Percentiles rank a stretch among this genome's conserved stretches.
phyloP scores from a whole-genome alignment of 2,329 filamentous ascomycete species.

The Pseudocercospora crystallina region DNA sequence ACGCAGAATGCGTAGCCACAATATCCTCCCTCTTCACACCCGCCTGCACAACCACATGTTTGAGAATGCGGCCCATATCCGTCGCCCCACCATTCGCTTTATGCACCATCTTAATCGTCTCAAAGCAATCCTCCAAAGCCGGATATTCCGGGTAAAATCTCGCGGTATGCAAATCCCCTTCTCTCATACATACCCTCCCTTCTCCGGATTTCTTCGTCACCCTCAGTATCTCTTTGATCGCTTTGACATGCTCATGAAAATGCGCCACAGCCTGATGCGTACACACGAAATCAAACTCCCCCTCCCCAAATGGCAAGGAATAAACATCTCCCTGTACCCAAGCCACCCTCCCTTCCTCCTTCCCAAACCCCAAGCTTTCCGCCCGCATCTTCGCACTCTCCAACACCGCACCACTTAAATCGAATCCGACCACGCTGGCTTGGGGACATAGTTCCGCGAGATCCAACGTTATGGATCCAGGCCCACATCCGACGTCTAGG shows the following conservation, averaged over 20 bases:
- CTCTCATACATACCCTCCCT: conserved; percentile 19
- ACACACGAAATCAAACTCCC: conserved; percentile 80
- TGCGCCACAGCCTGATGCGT: conserved; percentile 60
- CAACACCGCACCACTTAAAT: conserved; percentile 35
- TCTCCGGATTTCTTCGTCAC: conserved; percentile 12
- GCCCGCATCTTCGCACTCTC: conserved; percentile 35
- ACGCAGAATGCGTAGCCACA: conserved; percentile 8
- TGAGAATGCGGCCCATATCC: conserved; percentile 19
- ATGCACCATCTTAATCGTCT: conserved; percentile 18
- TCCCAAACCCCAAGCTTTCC: conserved; percentile 39
- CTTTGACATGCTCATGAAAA: conserved; percentile 47
- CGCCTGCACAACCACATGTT: conserved; percentile 12
- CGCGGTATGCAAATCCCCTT: conserved; percentile 21
- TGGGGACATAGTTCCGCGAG: conserved; percentile 29
- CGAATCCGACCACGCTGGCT: conserved; percentile 37
- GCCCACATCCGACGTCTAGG: conserved; percentile 40
- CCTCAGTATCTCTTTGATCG: conserved; percentile 14
- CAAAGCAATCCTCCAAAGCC: conserved; percentile 21
- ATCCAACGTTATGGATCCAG: conserved; percentile 40
- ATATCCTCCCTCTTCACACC: conserved; percentile 9
- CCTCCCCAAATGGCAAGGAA: conserved; percentile 90
- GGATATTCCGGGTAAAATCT: conserved; percentile 16
- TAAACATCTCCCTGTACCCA: conserved; percentile 96
- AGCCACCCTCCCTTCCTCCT: conserved; percentile 55
- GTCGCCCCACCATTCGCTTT: conserved; percentile 13